These are phyloP conservation scores for Suillus spraguei DNA, from an alignment of 768 basidiomycete genomes.

Conservation along the genomic window DNA sequence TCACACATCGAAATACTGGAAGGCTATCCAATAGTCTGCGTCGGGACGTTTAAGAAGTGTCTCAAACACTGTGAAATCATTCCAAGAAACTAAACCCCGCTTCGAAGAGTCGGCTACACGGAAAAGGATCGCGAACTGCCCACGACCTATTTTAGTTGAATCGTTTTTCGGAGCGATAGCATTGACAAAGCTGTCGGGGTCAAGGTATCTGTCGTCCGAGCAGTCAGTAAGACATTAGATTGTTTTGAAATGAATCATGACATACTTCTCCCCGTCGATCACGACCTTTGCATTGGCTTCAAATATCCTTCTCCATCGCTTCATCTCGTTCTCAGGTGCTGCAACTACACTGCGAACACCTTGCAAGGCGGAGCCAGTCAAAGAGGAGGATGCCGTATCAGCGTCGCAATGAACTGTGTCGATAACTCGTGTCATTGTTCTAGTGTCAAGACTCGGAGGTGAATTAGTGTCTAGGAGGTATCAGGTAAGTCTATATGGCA, in stretches of 20 bases:
- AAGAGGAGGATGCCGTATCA: conserved; percentile 40
- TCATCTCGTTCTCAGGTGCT: conserved; percentile 80
- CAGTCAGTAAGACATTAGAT: conserved; percentile 12
- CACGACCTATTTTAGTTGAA: conserved; percentile 81
- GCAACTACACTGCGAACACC: conserved; percentile 69
- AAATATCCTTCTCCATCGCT: conserved; percentile 87
- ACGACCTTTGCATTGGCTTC: conserved; percentile 78
- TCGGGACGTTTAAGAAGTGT: conserved; percentile 91
- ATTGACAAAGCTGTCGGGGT: conserved; percentile 88
- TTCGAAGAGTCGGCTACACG: conserved; percentile 81
- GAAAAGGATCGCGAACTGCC: conserved; percentile 90
- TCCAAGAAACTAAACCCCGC: conserved; percentile 84
- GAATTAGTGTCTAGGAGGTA: conserved; percentile 33
- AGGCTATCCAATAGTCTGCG: conserved; percentile 96
- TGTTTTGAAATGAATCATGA: conserved; percentile 23
- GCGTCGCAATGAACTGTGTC: conserved; percentile 58
- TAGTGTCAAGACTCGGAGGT: conserved; percentile 23
- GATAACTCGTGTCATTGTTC: conserved; percentile 43
- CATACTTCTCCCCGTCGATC: conserved; percentile 81
- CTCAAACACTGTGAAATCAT: conserved; percentile 96
- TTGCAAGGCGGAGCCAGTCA: conserved; percentile 58
- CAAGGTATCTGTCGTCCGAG: conserved; percentile 66
- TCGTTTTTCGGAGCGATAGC: conserved; percentile 91
- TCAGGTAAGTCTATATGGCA: conserved; percentile 38
- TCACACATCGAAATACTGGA: conserved; percentile 94